Conservation (phyloP, 805 yeast genomes). For the Hanseniaspora singularis region DNA sequence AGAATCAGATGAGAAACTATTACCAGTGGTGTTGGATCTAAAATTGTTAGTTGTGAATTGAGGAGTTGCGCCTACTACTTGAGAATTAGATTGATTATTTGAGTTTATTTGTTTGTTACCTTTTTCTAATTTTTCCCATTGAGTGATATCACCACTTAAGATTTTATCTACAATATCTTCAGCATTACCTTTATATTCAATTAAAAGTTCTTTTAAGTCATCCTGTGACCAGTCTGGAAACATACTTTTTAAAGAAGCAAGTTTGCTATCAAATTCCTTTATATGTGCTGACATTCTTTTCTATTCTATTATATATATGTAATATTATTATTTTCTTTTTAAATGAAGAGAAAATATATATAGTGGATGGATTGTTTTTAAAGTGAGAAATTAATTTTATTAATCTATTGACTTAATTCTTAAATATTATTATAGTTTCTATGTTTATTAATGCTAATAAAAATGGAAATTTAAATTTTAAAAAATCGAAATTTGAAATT, state of each 20-base stretch:
- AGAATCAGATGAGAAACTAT: slow-evolving; percentile 19
- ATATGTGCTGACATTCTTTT: slow-evolving; percentile 17
- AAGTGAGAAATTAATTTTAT: neutral
- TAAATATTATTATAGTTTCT: too few relatives aligned
- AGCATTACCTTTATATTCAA: slow-evolving; percentile 57
- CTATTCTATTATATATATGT: neutral
- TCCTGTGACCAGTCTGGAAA: slow-evolving; percentile 91
- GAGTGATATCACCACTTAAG: slow-evolving; percentile 76
- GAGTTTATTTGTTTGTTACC: slow-evolving; percentile 57
- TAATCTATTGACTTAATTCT: too few relatives aligned
- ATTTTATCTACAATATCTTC: slow-evolving; percentile 77
- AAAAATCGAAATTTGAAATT: too few relatives aligned
- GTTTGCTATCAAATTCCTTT: slow-evolving; percentile 31
- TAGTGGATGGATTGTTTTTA: neutral
- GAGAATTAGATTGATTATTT: slow-evolving; percentile 29
- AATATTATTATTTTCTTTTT: neutral
- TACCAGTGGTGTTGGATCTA: slow-evolving; percentile 21
- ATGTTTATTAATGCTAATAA: too few relatives aligned
- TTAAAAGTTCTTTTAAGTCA: slow-evolving; percentile 63
- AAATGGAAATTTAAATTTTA: too few relatives aligned
- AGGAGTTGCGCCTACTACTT: slow-evolving; percentile 15
- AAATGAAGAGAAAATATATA: neutral
- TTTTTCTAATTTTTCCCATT: slow-evolving; percentile 62
- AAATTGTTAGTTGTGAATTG: neutral
- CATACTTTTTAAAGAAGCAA: slow-evolving; percentile 59